phyloP scores from a whole-genome alignment of 495 filamentous ascomycete genomes.

The Hypomontagnella monticulosa region DNA sequence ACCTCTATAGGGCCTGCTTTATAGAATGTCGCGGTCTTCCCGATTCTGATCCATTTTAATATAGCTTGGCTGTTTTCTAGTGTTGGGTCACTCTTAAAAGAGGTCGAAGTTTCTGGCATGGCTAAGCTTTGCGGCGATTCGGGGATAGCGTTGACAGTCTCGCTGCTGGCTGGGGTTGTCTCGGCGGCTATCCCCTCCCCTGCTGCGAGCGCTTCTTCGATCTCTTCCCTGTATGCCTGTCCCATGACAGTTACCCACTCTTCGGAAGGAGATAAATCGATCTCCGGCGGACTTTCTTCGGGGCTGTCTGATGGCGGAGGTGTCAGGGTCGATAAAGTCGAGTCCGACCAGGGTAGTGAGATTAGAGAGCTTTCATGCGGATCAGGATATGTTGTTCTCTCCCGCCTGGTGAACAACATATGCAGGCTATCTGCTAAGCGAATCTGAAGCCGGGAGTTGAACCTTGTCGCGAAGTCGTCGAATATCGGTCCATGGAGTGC shows the following conservation, averaged over 20 bases:
- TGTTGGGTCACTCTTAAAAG: neutral
- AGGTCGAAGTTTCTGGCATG: neutral
- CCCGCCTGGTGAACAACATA: conserved; percentile 1
- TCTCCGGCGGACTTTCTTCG: neutral
- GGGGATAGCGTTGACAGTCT: neutral
- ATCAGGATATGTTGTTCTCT: conserved; percentile 6
- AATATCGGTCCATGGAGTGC: neutral
- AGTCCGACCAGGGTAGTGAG: conserved; percentile 26
- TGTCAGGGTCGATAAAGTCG: conserved; percentile 10
- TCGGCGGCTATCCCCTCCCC: neutral
- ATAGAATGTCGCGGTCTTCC: conserved; percentile 33
- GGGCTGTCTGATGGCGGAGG: neutral
- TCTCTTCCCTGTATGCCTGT: neutral
- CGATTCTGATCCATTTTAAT: conserved; percentile 13
- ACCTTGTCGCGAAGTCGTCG: conserved; percentile 31
- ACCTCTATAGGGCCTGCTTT: conserved; percentile 32
- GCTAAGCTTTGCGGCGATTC: neutral
- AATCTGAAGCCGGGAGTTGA: conserved; percentile 17
- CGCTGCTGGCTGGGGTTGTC: neutral
- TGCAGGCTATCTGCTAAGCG: conserved; percentile 21
- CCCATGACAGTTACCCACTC: neutral
- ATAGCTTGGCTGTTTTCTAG: conserved; percentile 1
- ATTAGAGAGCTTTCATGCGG: conserved; percentile 41
- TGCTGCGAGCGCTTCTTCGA: neutral
- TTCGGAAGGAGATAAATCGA: neutral